phyloP scores from a whole-genome alignment of 129 eudicot genomes.

The Sambucus nigra region DNA sequence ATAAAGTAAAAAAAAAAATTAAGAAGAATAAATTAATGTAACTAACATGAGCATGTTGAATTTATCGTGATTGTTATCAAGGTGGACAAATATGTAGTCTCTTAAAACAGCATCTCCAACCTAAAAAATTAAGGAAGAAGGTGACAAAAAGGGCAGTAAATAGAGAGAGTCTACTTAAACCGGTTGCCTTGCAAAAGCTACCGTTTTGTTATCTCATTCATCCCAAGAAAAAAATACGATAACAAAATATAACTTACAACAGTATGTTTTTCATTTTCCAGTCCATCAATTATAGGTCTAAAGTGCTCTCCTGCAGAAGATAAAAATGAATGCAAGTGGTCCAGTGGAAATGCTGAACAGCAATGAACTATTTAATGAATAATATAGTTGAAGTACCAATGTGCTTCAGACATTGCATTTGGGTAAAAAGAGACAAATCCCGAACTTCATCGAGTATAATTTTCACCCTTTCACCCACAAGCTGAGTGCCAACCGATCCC shows the following conservation, averaged over 20 bases:
- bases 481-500: constrained; percentile 96
- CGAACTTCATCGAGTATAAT: constrained; percentile 85
- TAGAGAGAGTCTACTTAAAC: not conserved
- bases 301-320: constrained; percentile 62
- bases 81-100: constrained; percentile 82
- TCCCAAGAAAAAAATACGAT: not conserved
- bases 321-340: constrained; percentile 3
- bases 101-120: constrained; percentile 74
- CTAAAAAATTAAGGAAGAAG: constrained; percentile 25
- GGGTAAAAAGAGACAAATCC: constrained; percentile 50
- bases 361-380: not conserved
- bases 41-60: constrained; percentile 85
- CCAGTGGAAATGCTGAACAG: constrained; percentile 1
- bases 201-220: not conserved
- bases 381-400: constrained; percentile 40
- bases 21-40: constrained; percentile 8
- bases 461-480: constrained; percentile 78
- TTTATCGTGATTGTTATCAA: constrained; percentile 74
- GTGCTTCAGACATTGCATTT: constrained; percentile 56
- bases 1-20: not conserved
- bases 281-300: constrained; percentile 60
- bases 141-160: not conserved
- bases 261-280: constrained; percentile 49
- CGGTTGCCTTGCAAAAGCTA: not conserved
- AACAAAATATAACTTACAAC: constrained; percentile 41